Percentiles rank a stretch among this genome's conserved stretches.
phyloP scores from a whole-genome alignment of 371 early-diverging fungal genomes.

The Rhizopus delemar region DNA sequence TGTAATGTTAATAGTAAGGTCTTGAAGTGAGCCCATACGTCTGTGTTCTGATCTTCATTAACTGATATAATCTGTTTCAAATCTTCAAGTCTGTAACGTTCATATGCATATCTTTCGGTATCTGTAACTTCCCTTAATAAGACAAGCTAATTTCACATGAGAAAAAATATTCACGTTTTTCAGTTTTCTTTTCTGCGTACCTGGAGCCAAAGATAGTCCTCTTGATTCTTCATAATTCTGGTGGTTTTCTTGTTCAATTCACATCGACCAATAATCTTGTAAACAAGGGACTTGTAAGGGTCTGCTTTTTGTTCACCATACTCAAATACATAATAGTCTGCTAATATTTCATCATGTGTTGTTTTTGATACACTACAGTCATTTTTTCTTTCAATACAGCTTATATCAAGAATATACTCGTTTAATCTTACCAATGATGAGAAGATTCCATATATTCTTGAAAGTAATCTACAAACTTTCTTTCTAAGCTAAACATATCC shows the following conservation, averaged over 20 bases:
- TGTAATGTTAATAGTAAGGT: slow-evolving; percentile 78
- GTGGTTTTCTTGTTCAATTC: slow-evolving; percentile 68
- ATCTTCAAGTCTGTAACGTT: slow-evolving; percentile 69
- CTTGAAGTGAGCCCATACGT: slow-evolving; percentile 75
- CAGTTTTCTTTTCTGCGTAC: slow-evolving; percentile 16
- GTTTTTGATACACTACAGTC: slow-evolving; percentile 13
- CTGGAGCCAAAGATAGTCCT: slow-evolving; percentile 84
- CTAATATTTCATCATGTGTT: slow-evolving; percentile 20
- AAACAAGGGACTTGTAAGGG: slow-evolving; percentile 82
- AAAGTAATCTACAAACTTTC: slow-evolving; percentile 67
- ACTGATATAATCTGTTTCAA: slow-evolving; percentile 62
- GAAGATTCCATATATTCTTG: slow-evolving; percentile 63
- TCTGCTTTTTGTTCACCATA: slow-evolving; percentile 57
- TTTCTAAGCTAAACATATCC: slow-evolving; percentile 57
- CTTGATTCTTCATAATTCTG: slow-evolving; percentile 64
- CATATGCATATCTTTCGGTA: slow-evolving; percentile 43
- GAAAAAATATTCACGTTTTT: neutral
- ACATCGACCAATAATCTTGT: slow-evolving; percentile 84
- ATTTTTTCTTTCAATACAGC: neutral
- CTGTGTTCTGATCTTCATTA: slow-evolving; percentile 60
- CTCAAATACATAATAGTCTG: slow-evolving; percentile 33
- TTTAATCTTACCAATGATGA: slow-evolving; percentile 24
- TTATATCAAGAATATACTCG: neutral
- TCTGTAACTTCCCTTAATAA: slow-evolving; percentile 65
- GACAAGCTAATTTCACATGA: slow-evolving; percentile 46